Conservation (phyloP, 768 basidiomycete genomes). For the Phlebiopsis gigantea region DNA sequence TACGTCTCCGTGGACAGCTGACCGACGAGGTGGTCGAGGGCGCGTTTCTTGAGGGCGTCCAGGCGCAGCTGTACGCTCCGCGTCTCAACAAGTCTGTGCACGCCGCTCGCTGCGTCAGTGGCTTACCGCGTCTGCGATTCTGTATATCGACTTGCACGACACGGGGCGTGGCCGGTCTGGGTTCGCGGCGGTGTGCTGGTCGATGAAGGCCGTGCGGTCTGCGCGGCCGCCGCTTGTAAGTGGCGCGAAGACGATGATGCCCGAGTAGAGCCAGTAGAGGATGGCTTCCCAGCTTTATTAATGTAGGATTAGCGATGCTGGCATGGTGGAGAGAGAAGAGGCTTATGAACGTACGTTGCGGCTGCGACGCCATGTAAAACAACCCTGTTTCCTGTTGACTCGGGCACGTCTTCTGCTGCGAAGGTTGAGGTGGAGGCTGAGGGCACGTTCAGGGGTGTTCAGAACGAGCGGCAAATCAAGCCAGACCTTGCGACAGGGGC, state of each 20-base stretch:
- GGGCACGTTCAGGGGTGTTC: background rate
- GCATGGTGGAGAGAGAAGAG: background rate
- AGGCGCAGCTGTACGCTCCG: constrained; percentile 3
- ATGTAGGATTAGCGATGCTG: background rate
- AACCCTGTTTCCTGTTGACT: background rate
- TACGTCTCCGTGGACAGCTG: constrained; percentile 8
- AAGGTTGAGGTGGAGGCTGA: background rate
- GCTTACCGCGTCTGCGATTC: constrained; percentile 9
- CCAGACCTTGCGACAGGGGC: background rate
- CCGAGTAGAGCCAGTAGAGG: constrained; percentile 16
- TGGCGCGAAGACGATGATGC: constrained; percentile 8
- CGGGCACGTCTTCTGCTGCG: background rate
- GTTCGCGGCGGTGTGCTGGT: background rate
- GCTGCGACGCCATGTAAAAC: constrained; percentile 9
- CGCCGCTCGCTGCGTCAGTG: background rate
- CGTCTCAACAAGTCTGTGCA: background rate
- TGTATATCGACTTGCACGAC: constrained; percentile 10
- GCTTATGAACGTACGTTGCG: constrained; percentile 4
- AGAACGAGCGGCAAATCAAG: too few species aligned
- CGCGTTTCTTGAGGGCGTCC: constrained; percentile 6
- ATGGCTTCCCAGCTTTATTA: constrained; percentile 17
- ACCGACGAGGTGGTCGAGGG: constrained; percentile 6
- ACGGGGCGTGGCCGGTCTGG: constrained; percentile 1
- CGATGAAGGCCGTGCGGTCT: background rate
- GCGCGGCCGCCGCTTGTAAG: background rate